Evolutionary conservation across 2,329 filamentous ascomycete species (phyloP), one percentile per base, ranked within the genome.

Genomic region (Hypoxylon sp.): DNA sequence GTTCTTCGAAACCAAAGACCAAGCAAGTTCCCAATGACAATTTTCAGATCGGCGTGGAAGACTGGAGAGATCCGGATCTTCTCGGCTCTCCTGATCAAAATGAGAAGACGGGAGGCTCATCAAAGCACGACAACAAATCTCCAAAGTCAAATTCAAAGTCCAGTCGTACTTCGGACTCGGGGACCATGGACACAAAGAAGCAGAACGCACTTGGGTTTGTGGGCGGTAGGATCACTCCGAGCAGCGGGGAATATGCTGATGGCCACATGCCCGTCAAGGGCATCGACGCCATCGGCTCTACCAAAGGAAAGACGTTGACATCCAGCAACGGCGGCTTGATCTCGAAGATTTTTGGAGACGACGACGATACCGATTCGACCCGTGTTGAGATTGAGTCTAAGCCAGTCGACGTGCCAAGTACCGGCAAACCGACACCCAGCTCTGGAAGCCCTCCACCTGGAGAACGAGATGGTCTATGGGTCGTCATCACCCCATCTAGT

Each of bases 401-500:
- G 33, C 58, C 67, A 17, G 53, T 67, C 37, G 65, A 73, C 29
- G 33, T 46, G 3, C 55, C 68, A 5, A 67, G 63, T 20, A 48
- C 61, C n/a, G 61, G 63, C 20, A 70, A 61, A 41, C 62, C 69
- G 10, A 46, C 41, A 24, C 61, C 54, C 13, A 62, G 70, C 48
- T 67, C 71, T 15, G 67, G 69, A 41, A 70, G 27, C 3, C 60
- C 60, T 17, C 61, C 77, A 23, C 62, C 61, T 13, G 76, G 81
- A 31, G 78, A 80, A 10, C 88, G 88, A 63, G 88, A 95, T 67
- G 94, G 92, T 1, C 83, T 99, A 3, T 98, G 92, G 92, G 92
- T 99, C n/a, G 97, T 95, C 6, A 86, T 99, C 52, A 95, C 92
- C 0, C 95, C 93, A 1, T 93, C 92, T 0, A 94, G 87, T 74